Conservation (phyloP, 1,284 basidiomycete species). For the Ganoderma resinaceum region DNA sequence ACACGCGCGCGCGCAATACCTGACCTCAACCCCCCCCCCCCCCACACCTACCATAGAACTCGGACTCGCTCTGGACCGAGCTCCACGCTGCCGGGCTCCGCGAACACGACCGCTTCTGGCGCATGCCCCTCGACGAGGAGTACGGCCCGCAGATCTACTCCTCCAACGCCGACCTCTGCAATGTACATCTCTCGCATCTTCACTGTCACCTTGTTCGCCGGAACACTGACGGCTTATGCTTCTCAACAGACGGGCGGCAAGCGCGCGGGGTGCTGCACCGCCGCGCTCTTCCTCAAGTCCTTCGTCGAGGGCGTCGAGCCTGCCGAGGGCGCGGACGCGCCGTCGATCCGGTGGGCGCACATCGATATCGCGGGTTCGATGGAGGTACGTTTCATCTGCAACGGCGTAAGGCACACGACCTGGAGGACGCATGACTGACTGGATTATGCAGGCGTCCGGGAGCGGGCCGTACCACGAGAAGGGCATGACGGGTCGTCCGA, state of each 20-base stretch:
- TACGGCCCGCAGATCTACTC: constrained; percentile 80
- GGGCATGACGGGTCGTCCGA: constrained; percentile 85
- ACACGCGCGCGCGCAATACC: background rate
- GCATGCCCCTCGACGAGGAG: constrained; percentile 85
- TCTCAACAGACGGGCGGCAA: constrained; percentile 72
- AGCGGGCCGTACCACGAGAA: constrained; percentile 71
- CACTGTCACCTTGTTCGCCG: constrained; percentile 19
- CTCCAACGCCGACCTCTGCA: constrained; percentile 86
- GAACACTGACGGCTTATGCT: background rate
- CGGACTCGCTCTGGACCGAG: constrained; percentile 77
- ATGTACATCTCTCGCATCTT: constrained; percentile 57
- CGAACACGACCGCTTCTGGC: constrained; percentile 86
- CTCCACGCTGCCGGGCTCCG: constrained; percentile 74
- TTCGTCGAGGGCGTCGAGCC: constrained; percentile 80
- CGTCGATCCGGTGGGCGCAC: constrained; percentile 78
- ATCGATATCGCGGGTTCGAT: constrained; percentile 88
- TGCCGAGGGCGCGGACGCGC: constrained; percentile 51
- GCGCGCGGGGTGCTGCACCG: constrained; percentile 81
- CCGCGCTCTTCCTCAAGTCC: constrained; percentile 87
- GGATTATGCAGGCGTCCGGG: constrained; percentile 52
- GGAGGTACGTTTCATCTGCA: constrained; percentile 52
- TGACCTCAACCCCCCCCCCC: too few relatives aligned
- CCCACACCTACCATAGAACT: constrained; percentile 54
- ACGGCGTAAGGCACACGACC: background rate
- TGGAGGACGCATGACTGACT: background rate